Evolutionary conservation across 2,329 filamentous ascomycete species (phyloP).

Genomic region (Madurella fahalii): DNA sequence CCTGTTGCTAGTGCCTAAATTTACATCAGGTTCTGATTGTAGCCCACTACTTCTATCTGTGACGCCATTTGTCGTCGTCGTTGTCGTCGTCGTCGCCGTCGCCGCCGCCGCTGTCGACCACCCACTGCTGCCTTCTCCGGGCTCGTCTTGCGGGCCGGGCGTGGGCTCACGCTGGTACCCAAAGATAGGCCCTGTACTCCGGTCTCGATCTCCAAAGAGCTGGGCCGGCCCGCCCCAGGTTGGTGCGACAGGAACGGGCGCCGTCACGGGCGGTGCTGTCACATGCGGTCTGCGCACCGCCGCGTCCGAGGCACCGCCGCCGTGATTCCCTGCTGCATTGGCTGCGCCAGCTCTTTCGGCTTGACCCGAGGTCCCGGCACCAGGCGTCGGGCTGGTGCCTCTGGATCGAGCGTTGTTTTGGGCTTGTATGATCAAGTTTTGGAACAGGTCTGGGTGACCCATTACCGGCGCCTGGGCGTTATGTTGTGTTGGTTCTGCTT

Average conservation of each 20-base stretch:
- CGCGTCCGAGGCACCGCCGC: not conserved
- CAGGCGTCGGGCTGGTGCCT: constrained; percentile 7
- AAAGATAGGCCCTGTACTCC: constrained; percentile 21
- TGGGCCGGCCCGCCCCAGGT: constrained; percentile 51
- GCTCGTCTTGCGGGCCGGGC: constrained; percentile 13
- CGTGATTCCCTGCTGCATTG: not conserved
- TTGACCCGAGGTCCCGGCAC: constrained; percentile 1
- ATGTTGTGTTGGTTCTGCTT: constrained; percentile 18
- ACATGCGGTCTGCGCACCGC: constrained; percentile 2
- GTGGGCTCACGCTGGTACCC: constrained; percentile 18
- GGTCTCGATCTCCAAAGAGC: constrained; percentile 36
- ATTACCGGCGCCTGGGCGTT: not conserved
- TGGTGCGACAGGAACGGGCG: constrained; percentile 46
- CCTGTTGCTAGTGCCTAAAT: constrained; percentile 28
- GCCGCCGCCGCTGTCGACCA: not conserved
- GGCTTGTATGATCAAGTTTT: constrained; percentile 4
- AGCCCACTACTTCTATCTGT: constrained; percentile 8
- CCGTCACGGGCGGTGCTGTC: constrained; percentile 38
- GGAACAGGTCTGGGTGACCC: constrained; percentile 14
- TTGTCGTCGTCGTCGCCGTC: not conserved
- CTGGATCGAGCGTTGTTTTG: constrained; percentile 10
- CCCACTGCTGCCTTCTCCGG: constrained; percentile 6
- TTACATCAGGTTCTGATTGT: constrained; percentile 17
- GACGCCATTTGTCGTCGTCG: not conserved
- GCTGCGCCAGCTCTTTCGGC: not conserved